Percentiles rank a stretch among this genome's conserved stretches.
Conservation (phyloP, 441 rosid genomes). For the Hypseocharis bilobata region DNA sequence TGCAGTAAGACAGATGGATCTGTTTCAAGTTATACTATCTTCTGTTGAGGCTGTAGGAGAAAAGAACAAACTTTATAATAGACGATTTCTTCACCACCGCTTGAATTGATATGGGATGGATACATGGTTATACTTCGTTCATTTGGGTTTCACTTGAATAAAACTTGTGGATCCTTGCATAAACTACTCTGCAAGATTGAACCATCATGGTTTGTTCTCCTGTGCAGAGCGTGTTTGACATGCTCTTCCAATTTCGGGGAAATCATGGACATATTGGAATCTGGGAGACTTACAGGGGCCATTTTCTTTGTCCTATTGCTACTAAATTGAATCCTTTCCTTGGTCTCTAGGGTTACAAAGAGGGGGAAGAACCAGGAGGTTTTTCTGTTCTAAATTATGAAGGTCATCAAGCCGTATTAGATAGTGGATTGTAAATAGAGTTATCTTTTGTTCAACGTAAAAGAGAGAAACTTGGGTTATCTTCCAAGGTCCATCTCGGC, state of each 20-base stretch:
- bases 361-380: not conserved
- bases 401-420: not conserved
- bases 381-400: not conserved
- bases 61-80: not conserved
- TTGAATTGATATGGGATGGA: too few relatives aligned
- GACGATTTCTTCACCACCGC: too few relatives aligned
- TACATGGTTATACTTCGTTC: not conserved
- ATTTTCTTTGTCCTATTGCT: not conserved
- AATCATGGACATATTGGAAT: not conserved
- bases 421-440: not conserved
- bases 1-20: not conserved
- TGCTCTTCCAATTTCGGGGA: too few relatives aligned
- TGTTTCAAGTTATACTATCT: not conserved
- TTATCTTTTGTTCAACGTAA: not conserved
- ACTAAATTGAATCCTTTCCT: not conserved
- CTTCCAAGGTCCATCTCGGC: not conserved
- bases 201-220: not conserved
- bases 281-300: not conserved
- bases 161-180: too few relatives aligned
- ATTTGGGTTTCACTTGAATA: not conserved
- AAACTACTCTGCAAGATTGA: too few relatives aligned
- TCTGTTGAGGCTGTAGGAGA: not conserved
- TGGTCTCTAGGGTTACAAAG: not conserved
- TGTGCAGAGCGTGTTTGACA: too few relatives aligned
- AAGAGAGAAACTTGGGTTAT: not conserved